A percentile compares a stretch with the other conserved stretches of the same genome.
These are phyloP conservation scores for Diaporthe amygdali DNA, from an alignment of 2,329 filamentous ascomycete genomes.

Conservation along the genomic window DNA sequence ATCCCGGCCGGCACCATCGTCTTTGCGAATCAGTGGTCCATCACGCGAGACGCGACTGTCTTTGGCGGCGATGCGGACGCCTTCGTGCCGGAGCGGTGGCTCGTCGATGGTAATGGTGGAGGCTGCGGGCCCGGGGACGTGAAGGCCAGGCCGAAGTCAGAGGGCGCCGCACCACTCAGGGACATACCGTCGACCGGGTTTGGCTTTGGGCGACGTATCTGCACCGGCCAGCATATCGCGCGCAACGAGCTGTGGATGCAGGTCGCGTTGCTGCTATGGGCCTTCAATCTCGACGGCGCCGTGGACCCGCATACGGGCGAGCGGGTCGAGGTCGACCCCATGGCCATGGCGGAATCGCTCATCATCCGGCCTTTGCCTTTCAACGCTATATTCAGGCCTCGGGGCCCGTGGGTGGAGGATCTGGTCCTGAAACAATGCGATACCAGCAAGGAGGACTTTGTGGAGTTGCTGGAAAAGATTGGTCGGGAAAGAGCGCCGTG, in stretches of 20 bases:
- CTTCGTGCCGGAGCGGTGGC: slow-evolving; percentile 26
- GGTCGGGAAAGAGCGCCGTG: not conserved
- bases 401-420: slow-evolving; percentile 12
- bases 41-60: slow-evolving; percentile 14
- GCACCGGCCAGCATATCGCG: slow-evolving; percentile 22
- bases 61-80: slow-evolving; percentile 18
- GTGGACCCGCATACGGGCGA: not conserved
- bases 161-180: not conserved
- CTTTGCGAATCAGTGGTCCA: slow-evolving; percentile 23
- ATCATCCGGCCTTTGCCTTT: slow-evolving; percentile 13
- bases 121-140: not conserved
- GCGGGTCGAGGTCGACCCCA: not conserved
- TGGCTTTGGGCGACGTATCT: slow-evolving; percentile 20
- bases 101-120: not conserved
- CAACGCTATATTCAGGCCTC: slow-evolving; percentile 2
- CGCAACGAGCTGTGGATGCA: slow-evolving; percentile 18
- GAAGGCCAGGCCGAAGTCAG: not conserved
- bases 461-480: slow-evolving; percentile 12
- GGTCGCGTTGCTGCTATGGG: slow-evolving; percentile 20
- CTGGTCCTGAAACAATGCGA: not conserved
- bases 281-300: slow-evolving; percentile 19
- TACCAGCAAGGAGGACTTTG: not conserved
- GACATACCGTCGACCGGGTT: slow-evolving; percentile 17
- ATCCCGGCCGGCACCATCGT: slow-evolving; percentile 28
- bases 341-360: slow-evolving; percentile 15